Percentiles rank a stretch among this genome's conserved stretches.
Evolutionary conservation across 495 filamentous ascomycete species (phyloP).

Genomic region (Parachaetomium inaequale): DNA sequence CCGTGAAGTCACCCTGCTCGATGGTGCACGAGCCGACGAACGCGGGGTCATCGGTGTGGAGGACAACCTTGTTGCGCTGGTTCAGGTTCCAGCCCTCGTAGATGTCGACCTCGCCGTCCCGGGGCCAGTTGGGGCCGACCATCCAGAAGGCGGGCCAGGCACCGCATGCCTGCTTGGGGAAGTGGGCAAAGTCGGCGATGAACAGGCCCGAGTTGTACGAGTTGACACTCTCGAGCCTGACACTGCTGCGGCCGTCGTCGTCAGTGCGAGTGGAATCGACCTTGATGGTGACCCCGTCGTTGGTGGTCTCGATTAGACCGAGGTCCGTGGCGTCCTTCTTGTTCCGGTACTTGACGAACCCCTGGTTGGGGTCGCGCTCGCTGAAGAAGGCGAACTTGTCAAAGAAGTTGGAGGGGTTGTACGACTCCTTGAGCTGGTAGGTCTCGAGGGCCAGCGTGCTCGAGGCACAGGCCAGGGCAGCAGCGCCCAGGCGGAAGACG

Average conservation of each 20-base stretch:
- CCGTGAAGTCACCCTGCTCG: conserved; percentile 43
- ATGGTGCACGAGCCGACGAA: conserved; percentile 59
- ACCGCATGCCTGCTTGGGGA: conserved; percentile 65
- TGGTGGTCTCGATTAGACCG: conserved; percentile 52
- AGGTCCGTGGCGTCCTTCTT: conserved; percentile 47
- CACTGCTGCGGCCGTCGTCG: conserved; percentile 55
- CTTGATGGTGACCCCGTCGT: conserved; percentile 47
- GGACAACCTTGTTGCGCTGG: conserved; percentile 60
- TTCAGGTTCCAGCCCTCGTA: conserved; percentile 77
- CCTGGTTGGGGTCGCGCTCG: conserved; percentile 58
- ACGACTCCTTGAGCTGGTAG: conserved; percentile 45
- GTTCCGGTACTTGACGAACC: conserved; percentile 62
- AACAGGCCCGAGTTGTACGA: conserved; percentile 65
- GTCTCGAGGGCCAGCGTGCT: conserved; percentile 29
- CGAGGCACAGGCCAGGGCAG: conserved; percentile 36
- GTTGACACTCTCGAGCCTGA: conserved; percentile 64
- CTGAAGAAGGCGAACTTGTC: conserved; percentile 48
- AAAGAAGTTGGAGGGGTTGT: conserved; percentile 51
- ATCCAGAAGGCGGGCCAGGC: conserved; percentile 64
- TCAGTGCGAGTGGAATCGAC: conserved; percentile 38
- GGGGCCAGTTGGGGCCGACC: conserved; percentile 71
- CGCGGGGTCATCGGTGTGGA: conserved; percentile 63
- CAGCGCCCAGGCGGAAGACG: conserved; percentile 39
- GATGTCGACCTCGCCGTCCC: conserved; percentile 81
- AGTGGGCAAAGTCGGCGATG: conserved; percentile 66